Percentiles rank a stretch among this genome's conserved stretches.
These are phyloP conservation scores for Hyaloscypha hepaticicola DNA, from an alignment of 495 filamentous ascomycete genomes.

Conservation along the genomic window DNA sequence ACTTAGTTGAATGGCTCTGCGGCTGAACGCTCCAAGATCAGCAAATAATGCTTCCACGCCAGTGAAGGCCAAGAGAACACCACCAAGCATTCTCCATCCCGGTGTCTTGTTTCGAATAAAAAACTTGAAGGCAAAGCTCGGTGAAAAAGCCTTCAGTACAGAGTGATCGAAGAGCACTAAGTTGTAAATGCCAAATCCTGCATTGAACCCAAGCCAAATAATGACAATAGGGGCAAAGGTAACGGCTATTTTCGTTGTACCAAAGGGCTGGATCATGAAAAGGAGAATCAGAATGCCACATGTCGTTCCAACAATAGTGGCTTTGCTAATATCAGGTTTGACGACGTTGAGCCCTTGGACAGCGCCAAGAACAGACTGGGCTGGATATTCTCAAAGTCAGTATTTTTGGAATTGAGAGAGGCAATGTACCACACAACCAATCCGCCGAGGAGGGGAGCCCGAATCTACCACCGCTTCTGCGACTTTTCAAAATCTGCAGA, in stretches of 20 bases:
- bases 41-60: constrained; percentile 75
- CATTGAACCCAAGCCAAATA: constrained; percentile 68
- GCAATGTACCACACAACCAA: too few relatives aligned
- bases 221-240: constrained; percentile 71
- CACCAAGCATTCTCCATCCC: constrained; percentile 66
- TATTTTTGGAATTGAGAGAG: too few relatives aligned
- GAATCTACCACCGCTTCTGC: too few relatives aligned
- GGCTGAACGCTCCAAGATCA: constrained; percentile 66
- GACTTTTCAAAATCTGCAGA: too few relatives aligned
- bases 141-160: constrained; percentile 68
- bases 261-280: constrained; percentile 68
- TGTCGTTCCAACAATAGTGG: constrained; percentile 62
- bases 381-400: constrained; percentile 37
- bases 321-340: constrained; percentile 44
- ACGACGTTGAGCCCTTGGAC: constrained; percentile 63
- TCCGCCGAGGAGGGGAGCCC: too few relatives aligned
- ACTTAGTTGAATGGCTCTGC: constrained; percentile 60
- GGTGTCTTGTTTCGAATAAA: constrained; percentile 57
- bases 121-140: constrained; percentile 58
- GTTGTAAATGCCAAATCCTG: constrained; percentile 66
- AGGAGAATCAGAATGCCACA: constrained; percentile 67
- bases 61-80: constrained; percentile 68
- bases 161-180: constrained; percentile 57
- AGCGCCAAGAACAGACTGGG: constrained; percentile 67
- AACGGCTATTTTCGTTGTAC: constrained; percentile 58